Evolutionary conservation across 352 stramenopile genomes (phyloP), one percentile per base, ranked within the genome.

Genomic region (Globisporangium splendens): DNA sequence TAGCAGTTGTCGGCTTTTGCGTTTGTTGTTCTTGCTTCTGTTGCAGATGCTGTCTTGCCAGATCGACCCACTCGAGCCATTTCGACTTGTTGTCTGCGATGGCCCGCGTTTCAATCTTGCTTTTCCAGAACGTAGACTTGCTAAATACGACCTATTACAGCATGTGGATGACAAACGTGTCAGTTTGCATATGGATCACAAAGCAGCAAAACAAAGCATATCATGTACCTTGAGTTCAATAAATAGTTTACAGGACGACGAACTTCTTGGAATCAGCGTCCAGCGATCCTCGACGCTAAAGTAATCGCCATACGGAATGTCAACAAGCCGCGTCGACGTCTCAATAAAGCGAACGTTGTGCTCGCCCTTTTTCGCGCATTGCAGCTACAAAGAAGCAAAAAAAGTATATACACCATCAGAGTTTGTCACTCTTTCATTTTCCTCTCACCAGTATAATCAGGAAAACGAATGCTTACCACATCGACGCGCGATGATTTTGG

Each of bases 261-360:
- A 70, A n/a, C 66, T 46, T 43, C 72, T 59, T 8, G 79, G 73
- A n/a, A 83, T 67, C 44, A 95, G 72, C 14, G 79, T 90, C 79
- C 84, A 93, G 6, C 86, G 78, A 28, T 92, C 82, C 60, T 93
- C 83, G 3, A 95, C 86, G 55, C 79, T 91, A 48, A 95, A 95
- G 65, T 90, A 93, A 62, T 95, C 86, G 20, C 86, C 83, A 56
- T 95, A 95, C 6, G 86, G 86, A 55, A 95, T 92, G 62, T 95
- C 86, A 42, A 85, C 79, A 2, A 95, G 65, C 31, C 79, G 72
- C 8, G 86, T 95, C 21, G 83, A 92, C 14, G 77, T 88, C 53
- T 95, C 86, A 0, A 95, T 77, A 8, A 84, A 68, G 35, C 70
- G 66, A 8, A 81, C 58, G 1, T 70, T 67, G 24, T 75, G 55